Base-by-base conservation (phyloP, 2,329 filamentous ascomycete genomes). In the Cyphellophora attinorum region DNA sequence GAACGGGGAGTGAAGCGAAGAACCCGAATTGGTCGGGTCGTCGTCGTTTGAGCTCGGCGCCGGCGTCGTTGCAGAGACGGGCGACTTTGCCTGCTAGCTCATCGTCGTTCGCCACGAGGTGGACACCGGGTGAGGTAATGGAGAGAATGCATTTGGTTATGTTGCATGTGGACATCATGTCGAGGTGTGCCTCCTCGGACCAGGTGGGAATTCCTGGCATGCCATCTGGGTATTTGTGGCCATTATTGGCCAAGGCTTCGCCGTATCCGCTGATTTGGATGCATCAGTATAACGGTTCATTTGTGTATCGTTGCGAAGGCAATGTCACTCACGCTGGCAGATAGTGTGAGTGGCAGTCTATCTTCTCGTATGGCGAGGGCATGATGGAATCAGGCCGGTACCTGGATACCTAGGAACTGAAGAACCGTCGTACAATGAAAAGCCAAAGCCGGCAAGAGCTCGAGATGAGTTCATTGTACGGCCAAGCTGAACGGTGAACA, bases 111-210 rank as follows among this genome's bases (percentile, higher is more conserved):
- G 59, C 51, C 0, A 54, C 53, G 11, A 76, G 55, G 38, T 69
- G 55, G 0, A 64, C 68, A 11, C 70, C 72, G 0, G 72, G 72
- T 0, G 65, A 65, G 4, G 64, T 68, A 47, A 76, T 65, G 45
- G 66, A 72, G 8, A 76, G 52, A 21, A 75, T 67, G 8, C 68
- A 68, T 45, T 65, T 70, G 5, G 51, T 51, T 39, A 76, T 69
- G 41, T 64, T 62, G 38, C 62, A 48, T 1, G 55, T 48, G 28
- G 62, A 46, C 70, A 76, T 75, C 44, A 74, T 55, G 0, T 54
- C 50, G 3, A 74, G 57, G 40, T 75, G 69, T 11, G 47, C 44
- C 37, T 63, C 54, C 10, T 52, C 41, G 27, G 54, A 61, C 70
- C 71, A 74, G 34, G 45, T 38, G 6, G 46, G 46, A 11, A 49